These are phyloP conservation scores for Leccinum pachyderme DNA, from an alignment of 1,284 basidiomycete species.

Conservation along the genomic window DNA sequence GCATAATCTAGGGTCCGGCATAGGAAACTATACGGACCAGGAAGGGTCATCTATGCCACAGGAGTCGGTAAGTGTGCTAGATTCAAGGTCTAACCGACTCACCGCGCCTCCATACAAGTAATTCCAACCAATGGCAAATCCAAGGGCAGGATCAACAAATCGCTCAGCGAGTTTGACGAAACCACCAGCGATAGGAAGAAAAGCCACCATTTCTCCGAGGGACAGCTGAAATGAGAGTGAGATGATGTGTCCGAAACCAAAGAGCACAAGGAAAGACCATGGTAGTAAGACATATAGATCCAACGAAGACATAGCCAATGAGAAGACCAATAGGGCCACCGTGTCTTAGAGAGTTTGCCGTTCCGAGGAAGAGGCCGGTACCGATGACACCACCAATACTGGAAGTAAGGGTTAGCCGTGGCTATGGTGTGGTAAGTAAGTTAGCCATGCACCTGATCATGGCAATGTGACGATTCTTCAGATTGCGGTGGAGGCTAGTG, in stretches of 20 bases:
- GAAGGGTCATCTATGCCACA: slow-evolving; percentile 19
- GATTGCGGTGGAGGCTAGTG: slow-evolving; percentile 19
- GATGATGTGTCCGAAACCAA: neutral
- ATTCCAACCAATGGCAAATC: slow-evolving; percentile 67
- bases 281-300: slow-evolving; percentile 24
- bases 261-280: slow-evolving; percentile 18
- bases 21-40: slow-evolving; percentile 12
- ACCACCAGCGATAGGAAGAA: slow-evolving; percentile 47
- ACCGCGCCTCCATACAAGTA: slow-evolving; percentile 59
- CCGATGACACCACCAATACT: slow-evolving; percentile 45
- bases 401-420: neutral
- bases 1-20: neutral
- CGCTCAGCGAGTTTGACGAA: slow-evolving; percentile 66
- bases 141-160: slow-evolving; percentile 67
- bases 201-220: slow-evolving; percentile 35
- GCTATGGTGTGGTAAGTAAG: too few relatives aligned
- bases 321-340: slow-evolving; percentile 30
- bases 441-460: slow-evolving; percentile 28
- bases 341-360: slow-evolving; percentile 23
- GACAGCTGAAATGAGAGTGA: slow-evolving; percentile 11
- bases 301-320: slow-evolving; percentile 32
- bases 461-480: slow-evolving; percentile 34
- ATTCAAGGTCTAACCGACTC: slow-evolving; percentile 33
- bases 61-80: neutral
- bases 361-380: slow-evolving; percentile 44